A percentile compares a stretch with the other conserved stretches of the same genome.
phyloP scores from a whole-genome alignment of 2,329 filamentous ascomycete genomes.

The Fusarium sp. region DNA sequence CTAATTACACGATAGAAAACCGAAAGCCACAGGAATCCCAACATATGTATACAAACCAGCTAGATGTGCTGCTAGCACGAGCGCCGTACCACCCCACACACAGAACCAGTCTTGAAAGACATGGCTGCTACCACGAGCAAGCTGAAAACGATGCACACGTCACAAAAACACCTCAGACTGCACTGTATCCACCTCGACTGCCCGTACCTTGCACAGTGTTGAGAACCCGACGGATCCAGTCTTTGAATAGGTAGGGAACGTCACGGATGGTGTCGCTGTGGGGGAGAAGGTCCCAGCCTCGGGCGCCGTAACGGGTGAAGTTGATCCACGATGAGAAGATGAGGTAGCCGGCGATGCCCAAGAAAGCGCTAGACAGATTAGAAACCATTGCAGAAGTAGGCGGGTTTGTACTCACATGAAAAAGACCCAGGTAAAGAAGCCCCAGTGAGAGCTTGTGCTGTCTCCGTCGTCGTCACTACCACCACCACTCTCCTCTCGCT shows the following conservation, averaged over 20 bases:
- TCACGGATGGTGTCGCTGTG: conserved; percentile 94
- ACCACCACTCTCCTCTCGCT: conserved; percentile 59
- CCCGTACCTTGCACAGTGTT: conserved; percentile 88
- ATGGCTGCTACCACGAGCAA: background rate
- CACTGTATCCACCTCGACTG: conserved; percentile 91
- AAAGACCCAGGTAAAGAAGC: conserved; percentile 97
- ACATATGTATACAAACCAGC: conserved; percentile 48
- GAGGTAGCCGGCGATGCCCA: conserved; percentile 87
- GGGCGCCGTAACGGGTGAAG: conserved; percentile 95
- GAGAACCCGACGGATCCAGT: conserved; percentile 83
- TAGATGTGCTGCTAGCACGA: conserved; percentile 46
- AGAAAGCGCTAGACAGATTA: conserved; percentile 76
- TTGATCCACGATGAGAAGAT: conserved; percentile 99
- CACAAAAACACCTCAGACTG: conserved; percentile 70
- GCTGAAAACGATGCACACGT: conserved; percentile 12
- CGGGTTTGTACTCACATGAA: conserved; percentile 78
- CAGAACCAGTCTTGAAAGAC: background rate
- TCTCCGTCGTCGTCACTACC: conserved; percentile 55
- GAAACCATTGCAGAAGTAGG: background rate
- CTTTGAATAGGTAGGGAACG: conserved; percentile 90
- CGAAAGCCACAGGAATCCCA: conserved; percentile 21
- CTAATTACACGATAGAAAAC: conserved; percentile 35
- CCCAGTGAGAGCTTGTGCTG: conserved; percentile 75
- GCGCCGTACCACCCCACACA: conserved; percentile 40
- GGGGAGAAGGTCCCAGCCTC: conserved; percentile 94